Evolutionary conservation across 345 rosid genomes (phyloP).

Genomic region (Citropsis articulata): DNA sequence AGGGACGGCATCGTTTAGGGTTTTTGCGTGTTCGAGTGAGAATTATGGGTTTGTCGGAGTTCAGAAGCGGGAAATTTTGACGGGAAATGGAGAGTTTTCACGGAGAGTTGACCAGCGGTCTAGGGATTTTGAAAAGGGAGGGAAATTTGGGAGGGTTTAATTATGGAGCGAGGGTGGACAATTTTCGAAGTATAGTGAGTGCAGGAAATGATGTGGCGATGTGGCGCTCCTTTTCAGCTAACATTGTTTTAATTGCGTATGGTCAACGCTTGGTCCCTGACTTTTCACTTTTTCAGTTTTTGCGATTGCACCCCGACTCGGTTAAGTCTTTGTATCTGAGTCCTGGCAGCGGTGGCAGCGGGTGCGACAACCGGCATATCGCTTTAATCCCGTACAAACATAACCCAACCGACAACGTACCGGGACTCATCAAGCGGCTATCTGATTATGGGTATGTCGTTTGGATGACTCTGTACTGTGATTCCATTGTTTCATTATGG

Average conservation of each 20-base stretch:
- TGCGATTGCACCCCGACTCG: neutral
- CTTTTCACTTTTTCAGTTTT: too few relatives aligned
- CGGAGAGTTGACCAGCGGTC: neutral
- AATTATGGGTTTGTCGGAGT: slow-evolving; percentile 9
- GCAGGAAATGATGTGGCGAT: slow-evolving; percentile 1
- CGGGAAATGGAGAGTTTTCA: neutral
- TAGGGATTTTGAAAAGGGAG: slow-evolving; percentile 29
- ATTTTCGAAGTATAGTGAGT: too few relatives aligned
- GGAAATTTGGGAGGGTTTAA: neutral
- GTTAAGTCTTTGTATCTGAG: neutral
- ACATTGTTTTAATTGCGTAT: neutral
- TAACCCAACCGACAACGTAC: too few relatives aligned
- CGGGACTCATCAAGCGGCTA: too few relatives aligned
- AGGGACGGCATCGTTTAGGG: slow-evolving; percentile 62
- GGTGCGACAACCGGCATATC: too few relatives aligned
- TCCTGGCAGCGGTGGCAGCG: neutral
- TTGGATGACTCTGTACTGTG: too few relatives aligned
- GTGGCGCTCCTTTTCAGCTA: neutral
- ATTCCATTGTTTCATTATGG: neutral
- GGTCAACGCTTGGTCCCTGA: neutral
- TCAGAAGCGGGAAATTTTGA: neutral
- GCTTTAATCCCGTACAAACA: too few relatives aligned
- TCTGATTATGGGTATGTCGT: too few relatives aligned
- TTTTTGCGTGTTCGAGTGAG: neutral
- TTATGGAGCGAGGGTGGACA: neutral